These are phyloP conservation scores for Kazachstania bromeliacearum DNA, from an alignment of 805 yeast species.

Conservation along the genomic window DNA sequence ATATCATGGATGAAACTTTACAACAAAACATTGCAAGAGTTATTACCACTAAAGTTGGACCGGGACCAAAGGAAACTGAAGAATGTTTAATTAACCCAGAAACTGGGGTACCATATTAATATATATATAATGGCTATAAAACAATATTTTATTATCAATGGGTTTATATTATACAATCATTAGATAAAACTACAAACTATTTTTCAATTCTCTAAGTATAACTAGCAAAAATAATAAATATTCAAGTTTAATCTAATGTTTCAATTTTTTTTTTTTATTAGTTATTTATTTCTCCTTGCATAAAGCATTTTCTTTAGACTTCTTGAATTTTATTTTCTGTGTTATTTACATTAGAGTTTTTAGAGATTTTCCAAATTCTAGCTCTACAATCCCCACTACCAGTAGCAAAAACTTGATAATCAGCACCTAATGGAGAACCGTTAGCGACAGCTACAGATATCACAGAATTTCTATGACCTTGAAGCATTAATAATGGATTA, in stretches of 20 bases:
- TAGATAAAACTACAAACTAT: too few relatives aligned
- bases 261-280: neutral
- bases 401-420: conserved; percentile 82
- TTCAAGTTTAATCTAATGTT: too few relatives aligned
- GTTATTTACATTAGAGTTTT: too few relatives aligned
- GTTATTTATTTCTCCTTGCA: neutral
- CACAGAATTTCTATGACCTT: conserved; percentile 94
- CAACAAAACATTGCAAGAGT: conserved; percentile 70
- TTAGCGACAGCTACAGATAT: conserved; percentile 90
- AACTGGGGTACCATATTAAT: conserved; percentile 61
- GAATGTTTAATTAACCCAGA: conserved; percentile 46
- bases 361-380: conserved; percentile 86
- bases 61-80: conserved; percentile 63
- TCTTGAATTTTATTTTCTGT: too few relatives aligned
- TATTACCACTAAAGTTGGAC: conserved; percentile 78
- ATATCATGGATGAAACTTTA: conserved; percentile 40
- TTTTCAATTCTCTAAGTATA: too few relatives aligned
- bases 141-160: neutral
- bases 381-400: conserved; percentile 98
- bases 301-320: neutral
- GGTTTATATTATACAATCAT: too few relatives aligned
- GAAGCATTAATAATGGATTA: conserved; percentile 87
- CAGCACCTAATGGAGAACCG: conserved; percentile 48
- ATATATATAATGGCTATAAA: neutral
- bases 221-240: too few relatives aligned